Evolutionary conservation across 768 basidiomycete genomes (phyloP).

Genomic region (Pisolithus albus): DNA sequence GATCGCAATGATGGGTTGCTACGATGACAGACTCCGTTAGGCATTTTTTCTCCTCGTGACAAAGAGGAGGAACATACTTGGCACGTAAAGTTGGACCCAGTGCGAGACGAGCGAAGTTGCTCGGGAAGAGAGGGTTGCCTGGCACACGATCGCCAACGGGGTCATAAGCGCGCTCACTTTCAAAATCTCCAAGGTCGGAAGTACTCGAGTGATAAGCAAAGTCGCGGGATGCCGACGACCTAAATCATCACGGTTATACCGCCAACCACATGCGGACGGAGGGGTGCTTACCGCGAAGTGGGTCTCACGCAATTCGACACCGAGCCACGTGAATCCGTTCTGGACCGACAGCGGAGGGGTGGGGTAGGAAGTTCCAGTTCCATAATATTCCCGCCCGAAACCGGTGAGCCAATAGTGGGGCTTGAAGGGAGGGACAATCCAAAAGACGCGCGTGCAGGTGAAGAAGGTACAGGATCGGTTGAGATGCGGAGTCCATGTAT

Average conservation of each 20-base stretch:
- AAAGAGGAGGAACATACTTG: conserved; percentile 31
- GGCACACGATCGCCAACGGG: conserved; percentile 57
- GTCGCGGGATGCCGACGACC: conserved; percentile 14
- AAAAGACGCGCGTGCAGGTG: conserved; percentile 20
- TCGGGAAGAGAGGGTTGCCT: conserved; percentile 77
- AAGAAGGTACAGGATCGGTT: conserved; percentile 34
- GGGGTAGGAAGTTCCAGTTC: conserved; percentile 18
- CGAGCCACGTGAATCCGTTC: conserved; percentile 22
- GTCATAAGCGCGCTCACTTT: conserved; percentile 35
- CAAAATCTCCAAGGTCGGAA: conserved; percentile 21
- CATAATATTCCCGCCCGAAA: conserved; percentile 15
- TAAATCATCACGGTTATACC: conserved; percentile 4
- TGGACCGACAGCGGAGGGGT: conserved; percentile 19
- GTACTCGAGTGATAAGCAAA: conserved; percentile 3
- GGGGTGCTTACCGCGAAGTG: conserved; percentile 13
- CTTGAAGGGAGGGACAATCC: conserved; percentile 19
- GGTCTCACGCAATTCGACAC: conserved; percentile 22
- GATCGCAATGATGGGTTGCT: conserved; percentile 23
- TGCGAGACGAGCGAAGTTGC: conserved; percentile 66
- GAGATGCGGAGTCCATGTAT: conserved; percentile 56
- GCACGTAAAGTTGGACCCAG: conserved; percentile 58
- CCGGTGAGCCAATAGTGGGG: conserved; percentile 11
- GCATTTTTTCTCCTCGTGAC: neutral
- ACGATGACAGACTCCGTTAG: conserved; percentile 1
- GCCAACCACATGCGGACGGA: neutral